Conservation (phyloP, 2,329 filamentous ascomycete genomes). For the Microcyclospora tardicrescens region DNA sequence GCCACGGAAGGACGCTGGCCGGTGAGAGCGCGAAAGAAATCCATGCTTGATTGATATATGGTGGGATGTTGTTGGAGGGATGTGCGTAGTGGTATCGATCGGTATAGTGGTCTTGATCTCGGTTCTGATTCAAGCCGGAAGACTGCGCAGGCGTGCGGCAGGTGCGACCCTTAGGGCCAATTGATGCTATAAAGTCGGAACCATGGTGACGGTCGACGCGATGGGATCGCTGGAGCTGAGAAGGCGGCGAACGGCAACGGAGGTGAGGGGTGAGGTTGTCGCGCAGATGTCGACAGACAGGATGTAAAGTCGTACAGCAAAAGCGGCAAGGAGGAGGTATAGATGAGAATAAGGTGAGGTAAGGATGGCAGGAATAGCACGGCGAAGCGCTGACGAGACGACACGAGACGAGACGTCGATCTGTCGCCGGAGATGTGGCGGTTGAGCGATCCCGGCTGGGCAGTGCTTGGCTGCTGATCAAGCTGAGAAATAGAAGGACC, state of each 20-base stretch:
- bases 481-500: no score
- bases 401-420: no score
- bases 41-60: slow-evolving; percentile 5
- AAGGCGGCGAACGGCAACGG: background rate
- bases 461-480: background rate
- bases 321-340: no score
- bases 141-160: slow-evolving; percentile 3
- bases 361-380: background rate
- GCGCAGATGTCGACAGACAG: no score
- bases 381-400: no score
- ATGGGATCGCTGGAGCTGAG: background rate
- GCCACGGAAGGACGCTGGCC: slow-evolving; percentile 7
- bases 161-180: slow-evolving; percentile 7
- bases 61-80: background rate
- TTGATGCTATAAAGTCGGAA: slow-evolving; percentile 7
- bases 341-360: background rate
- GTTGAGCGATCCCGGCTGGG: slow-evolving; percentile 1
- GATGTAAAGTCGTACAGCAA: no score
- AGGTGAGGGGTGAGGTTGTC: background rate
- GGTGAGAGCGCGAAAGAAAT: slow-evolving; percentile 3
- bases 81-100: background rate
- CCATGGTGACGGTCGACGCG: slow-evolving; percentile 1
- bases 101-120: background rate
- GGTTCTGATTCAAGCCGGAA: background rate
- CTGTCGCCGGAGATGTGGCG: slow-evolving; percentile 2